Base-by-base conservation (phyloP, 1,139 yeast species). In the Hyphopichia pseudoburtonii region DNA sequence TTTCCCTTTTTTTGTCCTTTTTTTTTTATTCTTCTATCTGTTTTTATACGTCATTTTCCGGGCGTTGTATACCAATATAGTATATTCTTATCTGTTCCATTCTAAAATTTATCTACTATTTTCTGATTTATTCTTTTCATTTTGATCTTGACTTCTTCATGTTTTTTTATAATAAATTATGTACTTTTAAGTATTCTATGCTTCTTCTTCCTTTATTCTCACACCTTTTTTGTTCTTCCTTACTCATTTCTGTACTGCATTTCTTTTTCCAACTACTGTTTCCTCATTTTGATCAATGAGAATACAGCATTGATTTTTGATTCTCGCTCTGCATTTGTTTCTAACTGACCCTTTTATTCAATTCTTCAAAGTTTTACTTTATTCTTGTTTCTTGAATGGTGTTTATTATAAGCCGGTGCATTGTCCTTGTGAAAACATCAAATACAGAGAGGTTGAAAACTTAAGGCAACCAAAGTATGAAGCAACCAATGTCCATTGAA, bases 141-240 rank as follows among this genome's bases (percentile, higher is more conserved):
- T 21, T 21, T 21, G 23, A 7, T 21, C 10, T 21, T 10, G 7
- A 7, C 7, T 21, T 21, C 10, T 10, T 21, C 10, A 7, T 7
- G 10, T 10, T 21, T 28, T 22, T 28, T 28, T 28, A 28, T 28
- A 28, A 34, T 29, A 28, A 27, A 22, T n/a, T 33, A 28, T 33
- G 36, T 33, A 33, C 28, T 33, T 33, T 28, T 28, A 28, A 33
- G 28, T 33, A 28, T 33, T 33, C 36, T 33, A 27, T n/a, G n/a
- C n/a, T n/a, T n/a, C n/a, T n/a, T n/a, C n/a, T 6, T 28, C 26
- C 35, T 24, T 5, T 24, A 4, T 31, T 24, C 33, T 26, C 16
- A 5, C n/a, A n/a, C n/a, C n/a, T 23, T 16, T 18, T 16, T 23
- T 16, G 23, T 32, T 16, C 18, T 17, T 16, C 15, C 29, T 33